Base-by-base conservation (phyloP, 805 yeast species). In the Candida vaughaniae region DNA sequence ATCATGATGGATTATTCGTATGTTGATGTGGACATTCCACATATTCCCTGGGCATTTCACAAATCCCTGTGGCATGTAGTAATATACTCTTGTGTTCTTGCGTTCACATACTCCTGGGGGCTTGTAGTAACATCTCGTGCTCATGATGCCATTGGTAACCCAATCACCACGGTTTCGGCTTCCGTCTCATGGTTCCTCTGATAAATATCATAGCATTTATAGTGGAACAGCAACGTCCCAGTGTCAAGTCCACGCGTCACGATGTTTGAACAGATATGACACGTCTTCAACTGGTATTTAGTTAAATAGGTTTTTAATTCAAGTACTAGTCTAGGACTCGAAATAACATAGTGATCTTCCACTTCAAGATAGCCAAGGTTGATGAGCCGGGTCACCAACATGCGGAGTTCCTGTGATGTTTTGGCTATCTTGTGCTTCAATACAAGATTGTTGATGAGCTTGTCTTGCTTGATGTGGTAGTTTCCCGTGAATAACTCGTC, bases 221-320 rank as follows among this genome's bases (percentile, higher is more conserved):
- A 52, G 52, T 81, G 87, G 48, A 76, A 75, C 18, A 73, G 50
- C 2, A 60, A 49, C 19, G 51, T 46, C 39, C 77, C 42, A 46
- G 78, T 71, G 6, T 23, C 15, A 5, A 35, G 27, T 1, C 88
- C 88, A 23, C 69, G 41, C 0, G 84, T 80, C 3, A 76, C 73
- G 5, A 80, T 56, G 20, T 69, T 75, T 18, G 60, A 55, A 53
- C 87, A 81, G 11, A 74, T 78, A 19, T 45, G 36, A 47, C 88
- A 81, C 16, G 16, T 29, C 2, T 11, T 5, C 4, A 45, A 7
- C 11, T 33, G 36, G 23, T 27, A 40, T 19, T 69, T 72, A 2
- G 64, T 44, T 28, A 80, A 49, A 44, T 64, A 71, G 26, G 55
- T 56, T 36, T 66, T 63, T 29, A 80, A 56, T 45, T 80, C 86